Percentiles rank a stretch among this genome's conserved stretches.
Evolutionary conservation across 225 moss, liverwort and hornwort genomes (phyloP).

Genomic region (Marchantia paleacea): DNA sequence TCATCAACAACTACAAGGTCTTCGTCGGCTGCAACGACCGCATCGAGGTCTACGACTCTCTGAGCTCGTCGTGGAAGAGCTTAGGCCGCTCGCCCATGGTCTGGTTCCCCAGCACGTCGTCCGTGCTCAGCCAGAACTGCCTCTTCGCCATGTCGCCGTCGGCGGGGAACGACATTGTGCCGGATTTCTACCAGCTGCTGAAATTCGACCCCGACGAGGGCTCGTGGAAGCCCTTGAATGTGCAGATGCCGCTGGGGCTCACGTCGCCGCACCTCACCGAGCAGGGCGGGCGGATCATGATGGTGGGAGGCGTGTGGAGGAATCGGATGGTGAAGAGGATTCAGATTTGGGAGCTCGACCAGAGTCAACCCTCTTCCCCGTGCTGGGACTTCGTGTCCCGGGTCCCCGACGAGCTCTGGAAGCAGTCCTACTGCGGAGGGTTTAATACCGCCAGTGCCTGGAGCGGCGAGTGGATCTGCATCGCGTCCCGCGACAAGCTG

Average conservation of each 20-base stretch:
- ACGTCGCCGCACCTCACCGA: constrained; percentile 27
- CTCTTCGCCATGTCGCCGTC: constrained; percentile 16
- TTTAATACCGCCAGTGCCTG: constrained; percentile 32
- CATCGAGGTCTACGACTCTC: constrained; percentile 26
- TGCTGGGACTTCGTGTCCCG: constrained; percentile 15
- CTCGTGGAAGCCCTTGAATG: constrained; percentile 18
- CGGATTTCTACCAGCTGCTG: constrained; percentile 17
- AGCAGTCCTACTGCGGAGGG: constrained; percentile 11
- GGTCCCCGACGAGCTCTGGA: constrained; percentile 15
- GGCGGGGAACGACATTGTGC: constrained; percentile 22
- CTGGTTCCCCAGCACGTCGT: constrained; percentile 11
- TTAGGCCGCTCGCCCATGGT: constrained; percentile 17
- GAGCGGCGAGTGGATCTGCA: constrained; percentile 35
- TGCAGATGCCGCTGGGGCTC: constrained; percentile 24
- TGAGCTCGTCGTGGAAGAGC: constrained; percentile 16
- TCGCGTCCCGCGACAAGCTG: constrained; percentile 26
- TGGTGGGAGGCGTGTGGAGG: constrained; percentile 23
- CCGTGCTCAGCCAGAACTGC: constrained; percentile 13
- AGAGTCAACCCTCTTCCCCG: not conserved
- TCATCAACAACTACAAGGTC: constrained; percentile 22
- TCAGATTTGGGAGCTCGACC: constrained; percentile 30
- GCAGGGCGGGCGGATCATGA: constrained; percentile 28
- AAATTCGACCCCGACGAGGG: constrained; percentile 19
- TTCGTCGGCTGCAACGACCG: constrained; percentile 22
- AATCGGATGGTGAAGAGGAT: constrained; percentile 22